A percentile compares a stretch with the other conserved stretches of the same genome.
Evolutionary conservation across 176 grass and related monocot species (phyloP).

Genomic region (Aegilops umbellulata): DNA sequence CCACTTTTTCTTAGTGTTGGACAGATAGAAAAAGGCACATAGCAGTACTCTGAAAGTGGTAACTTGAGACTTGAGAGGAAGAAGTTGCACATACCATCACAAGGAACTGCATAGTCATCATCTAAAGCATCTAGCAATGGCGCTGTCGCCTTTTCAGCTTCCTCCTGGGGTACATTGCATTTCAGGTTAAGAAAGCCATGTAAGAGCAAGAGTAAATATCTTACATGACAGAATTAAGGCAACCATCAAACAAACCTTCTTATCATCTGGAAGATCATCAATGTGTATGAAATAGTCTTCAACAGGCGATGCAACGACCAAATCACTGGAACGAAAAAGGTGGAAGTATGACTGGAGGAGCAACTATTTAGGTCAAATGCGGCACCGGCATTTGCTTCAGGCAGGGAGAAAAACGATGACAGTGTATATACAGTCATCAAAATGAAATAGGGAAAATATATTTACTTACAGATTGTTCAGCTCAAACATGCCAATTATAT

Average conservation of each 20-base stretch:
- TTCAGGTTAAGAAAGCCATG: conserved; percentile 31
- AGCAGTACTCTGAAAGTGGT: background rate
- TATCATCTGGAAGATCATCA: conserved; percentile 75
- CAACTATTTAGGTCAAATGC: conserved; percentile 12
- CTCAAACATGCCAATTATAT: conserved; percentile 99
- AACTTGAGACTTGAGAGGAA: conserved; percentile 7
- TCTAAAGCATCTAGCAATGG: conserved; percentile 68
- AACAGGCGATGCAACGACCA: conserved; percentile 88
- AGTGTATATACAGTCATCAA: conserved; percentile 10
- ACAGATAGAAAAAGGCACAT: background rate
- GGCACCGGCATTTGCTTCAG: conserved; percentile 1
- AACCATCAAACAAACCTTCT: conserved; percentile 63
- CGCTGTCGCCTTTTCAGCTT: conserved; percentile 52
- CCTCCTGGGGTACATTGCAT: conserved; percentile 41
- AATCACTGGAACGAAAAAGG: conserved; percentile 58
- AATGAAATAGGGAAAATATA: conserved; percentile 4
- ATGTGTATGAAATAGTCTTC: conserved; percentile 97
- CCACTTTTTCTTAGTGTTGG: background rate
- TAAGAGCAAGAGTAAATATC: background rate
- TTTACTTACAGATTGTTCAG: conserved; percentile 98
- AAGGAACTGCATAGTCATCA: conserved; percentile 84
- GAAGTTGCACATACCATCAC: conserved; percentile 53
- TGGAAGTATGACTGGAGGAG: background rate
- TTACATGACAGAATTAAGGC: background rate
- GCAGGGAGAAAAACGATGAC: conserved; percentile 20